Evolutionary conservation across 225 moss, liverwort and hornwort species (phyloP), one percentile per base, ranked within the genome.

Genomic region (Rhytidiadelphus loreus): DNA sequence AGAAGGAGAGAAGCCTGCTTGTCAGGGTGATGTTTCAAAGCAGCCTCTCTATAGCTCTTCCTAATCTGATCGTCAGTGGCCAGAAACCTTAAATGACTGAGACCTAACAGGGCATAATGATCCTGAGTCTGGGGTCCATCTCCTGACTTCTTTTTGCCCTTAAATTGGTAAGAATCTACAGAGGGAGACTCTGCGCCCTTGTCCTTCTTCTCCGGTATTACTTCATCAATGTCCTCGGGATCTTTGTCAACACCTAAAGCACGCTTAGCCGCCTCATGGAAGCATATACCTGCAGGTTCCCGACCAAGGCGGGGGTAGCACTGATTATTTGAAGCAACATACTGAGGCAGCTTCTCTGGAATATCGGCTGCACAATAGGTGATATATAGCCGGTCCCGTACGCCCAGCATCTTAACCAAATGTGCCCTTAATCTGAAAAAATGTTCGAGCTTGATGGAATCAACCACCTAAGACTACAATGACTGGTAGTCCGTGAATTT

Each of bases 1-100:
- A 96, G 91, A 39, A 99, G 96, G 37, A 99, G 91, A 30, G 92
- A 80, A 55, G 97, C 97, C 87, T 99, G 98, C 94, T 99, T 99
- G 87, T 99, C 98, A 26, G 98, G 98, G 53, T 99, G 98, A 88
- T 99, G 96, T 80, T 97, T 99, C 9, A 99, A 68, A 53, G 98
- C 98, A 81, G 97, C 95, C 91, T 99, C 98, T 87, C 98, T 94
- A 71, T 99, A 99, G 79, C 96, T 96, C 91, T 99, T 99, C 76
- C 97, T 96, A 90, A 99, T 97, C 92, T 99, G 98, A 86, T 99
- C 98, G 79, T 99, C 98, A 13, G 97, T 96, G 25, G 98, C 98
- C 83, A 99, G 85, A 80, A 97, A 99, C 64, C 98, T 93, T 30
- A 99, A 92, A 89, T 99, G 98, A 80, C 96, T 95, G 12, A 99